Conservation (phyloP, 148 eudicot genomes). For the Simmondsia chinensis region DNA sequence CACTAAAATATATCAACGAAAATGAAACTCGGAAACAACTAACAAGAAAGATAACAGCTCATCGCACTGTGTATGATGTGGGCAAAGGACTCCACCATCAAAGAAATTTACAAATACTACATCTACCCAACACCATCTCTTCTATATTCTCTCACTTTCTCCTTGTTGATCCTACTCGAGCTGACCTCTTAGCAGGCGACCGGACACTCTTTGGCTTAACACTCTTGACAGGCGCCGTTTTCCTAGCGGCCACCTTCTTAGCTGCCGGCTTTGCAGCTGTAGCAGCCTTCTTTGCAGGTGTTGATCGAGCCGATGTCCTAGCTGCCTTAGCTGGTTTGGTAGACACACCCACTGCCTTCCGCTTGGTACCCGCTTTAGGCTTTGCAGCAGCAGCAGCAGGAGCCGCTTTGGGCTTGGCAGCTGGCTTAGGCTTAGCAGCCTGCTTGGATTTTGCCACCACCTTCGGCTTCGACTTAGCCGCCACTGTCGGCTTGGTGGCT, state of each 20-base stretch:
- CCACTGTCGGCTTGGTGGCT: constrained; percentile 3
- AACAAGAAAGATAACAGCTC: too few relatives aligned
- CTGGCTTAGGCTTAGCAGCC: constrained; percentile 7
- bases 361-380: constrained; percentile 28
- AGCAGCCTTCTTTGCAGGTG: constrained; percentile 9
- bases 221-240: constrained; percentile 24
- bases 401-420: constrained; percentile 25
- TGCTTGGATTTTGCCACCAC: constrained; percentile 5
- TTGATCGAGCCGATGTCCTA: background rate
- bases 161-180: too few relatives aligned
- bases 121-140: too few relatives aligned
- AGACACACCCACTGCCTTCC: constrained; percentile 17
- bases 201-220: constrained; percentile 43
- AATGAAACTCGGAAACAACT: too few relatives aligned
- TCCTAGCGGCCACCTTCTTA: constrained; percentile 26
- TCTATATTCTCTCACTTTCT: too few relatives aligned
- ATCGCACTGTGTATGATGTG: too few relatives aligned
- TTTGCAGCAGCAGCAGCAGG: constrained; percentile 18
- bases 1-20: too few relatives aligned
- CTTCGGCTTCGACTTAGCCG: constrained; percentile 2
- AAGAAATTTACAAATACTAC: too few relatives aligned
- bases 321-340: constrained; percentile 9
- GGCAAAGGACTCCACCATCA: too few relatives aligned
- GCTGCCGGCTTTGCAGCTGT: constrained; percentile 11
- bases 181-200: too few relatives aligned